These are phyloP conservation scores for Pseudoscleropodium purum DNA, from an alignment of 225 moss, liverwort and hornwort species.

Conservation along the genomic window DNA sequence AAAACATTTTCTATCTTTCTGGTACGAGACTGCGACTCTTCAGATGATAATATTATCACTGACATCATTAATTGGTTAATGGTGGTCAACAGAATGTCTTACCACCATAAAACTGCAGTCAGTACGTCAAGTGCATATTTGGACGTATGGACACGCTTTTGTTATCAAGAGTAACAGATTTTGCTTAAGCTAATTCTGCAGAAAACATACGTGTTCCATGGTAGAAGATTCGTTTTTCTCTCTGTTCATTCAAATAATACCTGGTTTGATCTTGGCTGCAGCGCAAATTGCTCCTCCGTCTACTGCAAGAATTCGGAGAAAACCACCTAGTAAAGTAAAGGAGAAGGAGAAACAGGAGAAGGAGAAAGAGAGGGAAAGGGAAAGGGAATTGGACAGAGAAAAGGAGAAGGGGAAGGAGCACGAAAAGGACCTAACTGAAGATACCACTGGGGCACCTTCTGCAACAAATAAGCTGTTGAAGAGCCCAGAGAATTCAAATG, in stretches of 20 bases:
- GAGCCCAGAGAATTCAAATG: conserved; percentile 1
- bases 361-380: neutral
- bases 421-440: neutral
- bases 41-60: neutral
- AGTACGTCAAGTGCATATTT: neutral
- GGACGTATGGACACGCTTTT: neutral
- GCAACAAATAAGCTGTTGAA: neutral
- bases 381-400: neutral
- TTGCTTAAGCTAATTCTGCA: neutral
- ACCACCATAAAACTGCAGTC: neutral
- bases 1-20: conserved; percentile 1
- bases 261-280: conserved; percentile 13
- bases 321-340: conserved; percentile 27
- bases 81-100: neutral
- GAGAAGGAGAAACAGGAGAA: conserved; percentile 2
- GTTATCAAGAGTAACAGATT: neutral
- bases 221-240: neutral
- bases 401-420: neutral
- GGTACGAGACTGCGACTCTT: neutral
- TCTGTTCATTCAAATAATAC: neutral
- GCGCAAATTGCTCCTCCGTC: conserved; percentile 37
- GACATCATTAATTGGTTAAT: neutral
- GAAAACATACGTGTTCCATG: neutral
- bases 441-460: neutral
- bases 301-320: conserved; percentile 54